Conservation (phyloP, 2,329 filamentous ascomycete genomes). For the Phialophora macrospora region DNA sequence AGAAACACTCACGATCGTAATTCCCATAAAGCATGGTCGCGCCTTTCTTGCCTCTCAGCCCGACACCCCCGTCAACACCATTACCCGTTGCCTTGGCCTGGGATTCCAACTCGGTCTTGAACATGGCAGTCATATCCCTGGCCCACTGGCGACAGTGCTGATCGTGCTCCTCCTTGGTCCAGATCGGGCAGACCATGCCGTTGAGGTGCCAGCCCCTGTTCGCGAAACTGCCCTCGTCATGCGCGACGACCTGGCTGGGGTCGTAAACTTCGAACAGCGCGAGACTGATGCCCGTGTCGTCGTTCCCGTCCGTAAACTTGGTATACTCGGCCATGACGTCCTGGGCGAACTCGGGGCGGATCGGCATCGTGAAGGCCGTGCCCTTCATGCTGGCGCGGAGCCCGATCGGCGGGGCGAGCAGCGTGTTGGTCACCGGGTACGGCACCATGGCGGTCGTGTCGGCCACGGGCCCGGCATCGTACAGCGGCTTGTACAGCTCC, state of each 20-base stretch:
- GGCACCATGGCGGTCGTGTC: constrained; percentile 50
- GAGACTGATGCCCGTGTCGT: constrained; percentile 42
- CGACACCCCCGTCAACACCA: constrained; percentile 17
- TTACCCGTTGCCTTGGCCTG: constrained; percentile 26
- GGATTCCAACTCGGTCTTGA: constrained; percentile 39
- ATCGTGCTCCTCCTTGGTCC: constrained; percentile 50
- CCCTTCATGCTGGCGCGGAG: constrained; percentile 53
- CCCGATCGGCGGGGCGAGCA: constrained; percentile 46
- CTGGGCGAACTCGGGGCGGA: constrained; percentile 45
- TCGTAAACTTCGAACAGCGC: constrained; percentile 53
- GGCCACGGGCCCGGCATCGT: constrained; percentile 47
- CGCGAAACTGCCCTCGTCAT: constrained; percentile 51
- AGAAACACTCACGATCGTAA: constrained; percentile 37
- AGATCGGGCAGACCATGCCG: constrained; percentile 49
- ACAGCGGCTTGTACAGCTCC: constrained; percentile 45
- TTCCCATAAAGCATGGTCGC: constrained; percentile 38
- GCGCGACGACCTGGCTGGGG: constrained; percentile 48
- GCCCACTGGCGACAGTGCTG: constrained; percentile 48
- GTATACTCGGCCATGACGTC: constrained; percentile 43
- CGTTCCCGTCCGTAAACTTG: constrained; percentile 41
- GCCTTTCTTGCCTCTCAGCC: constrained; percentile 28
- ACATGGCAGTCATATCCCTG: constrained; percentile 43
- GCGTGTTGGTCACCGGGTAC: constrained; percentile 50
- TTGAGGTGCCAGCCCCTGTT: constrained; percentile 55
- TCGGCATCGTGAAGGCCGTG: constrained; percentile 52